Conservation (phyloP, 441 rosid genomes). For the Pelargonium cotyledonis region DNA sequence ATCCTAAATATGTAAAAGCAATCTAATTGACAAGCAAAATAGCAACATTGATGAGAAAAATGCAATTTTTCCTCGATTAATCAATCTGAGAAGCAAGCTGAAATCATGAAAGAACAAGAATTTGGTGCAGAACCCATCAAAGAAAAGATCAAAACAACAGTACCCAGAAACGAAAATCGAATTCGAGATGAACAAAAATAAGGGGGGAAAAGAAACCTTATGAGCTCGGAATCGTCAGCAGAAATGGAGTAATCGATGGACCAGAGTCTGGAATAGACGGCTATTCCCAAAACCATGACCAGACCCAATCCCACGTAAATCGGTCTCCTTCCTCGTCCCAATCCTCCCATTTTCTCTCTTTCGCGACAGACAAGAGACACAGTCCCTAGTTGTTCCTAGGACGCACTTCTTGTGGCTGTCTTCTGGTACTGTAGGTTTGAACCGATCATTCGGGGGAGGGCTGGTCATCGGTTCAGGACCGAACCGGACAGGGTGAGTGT, state of each 20-base stretch:
- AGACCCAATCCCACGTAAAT: constrained; percentile 45
- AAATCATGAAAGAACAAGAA: not conserved
- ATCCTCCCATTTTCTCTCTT: constrained; percentile 32
- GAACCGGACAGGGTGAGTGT: no score
- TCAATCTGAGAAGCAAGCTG: not conserved
- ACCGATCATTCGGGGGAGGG: no score
- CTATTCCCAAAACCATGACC: constrained; percentile 63
- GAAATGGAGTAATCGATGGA: constrained; percentile 68
- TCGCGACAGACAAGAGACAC: not conserved
- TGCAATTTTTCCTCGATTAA: not conserved
- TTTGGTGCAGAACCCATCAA: constrained; percentile 2
- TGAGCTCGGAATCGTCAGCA: constrained; percentile 58
- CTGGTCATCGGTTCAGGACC: no score
- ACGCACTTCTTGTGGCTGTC: not conserved
- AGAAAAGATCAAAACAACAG: not conserved
- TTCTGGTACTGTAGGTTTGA: no score
- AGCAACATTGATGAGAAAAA: not conserved
- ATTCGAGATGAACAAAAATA: not conserved
- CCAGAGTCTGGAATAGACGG: constrained; percentile 82
- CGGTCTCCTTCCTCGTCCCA: constrained; percentile 35
- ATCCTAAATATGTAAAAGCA: no score
- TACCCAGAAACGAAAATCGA: not conserved
- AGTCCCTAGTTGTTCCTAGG: not conserved
- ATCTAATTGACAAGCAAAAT: not conserved
- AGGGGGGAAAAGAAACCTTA: constrained; percentile 44